These are phyloP conservation scores for Theileria annulata DNA, from an alignment of 169 alveolate genomes.

Conservation along the genomic window DNA sequence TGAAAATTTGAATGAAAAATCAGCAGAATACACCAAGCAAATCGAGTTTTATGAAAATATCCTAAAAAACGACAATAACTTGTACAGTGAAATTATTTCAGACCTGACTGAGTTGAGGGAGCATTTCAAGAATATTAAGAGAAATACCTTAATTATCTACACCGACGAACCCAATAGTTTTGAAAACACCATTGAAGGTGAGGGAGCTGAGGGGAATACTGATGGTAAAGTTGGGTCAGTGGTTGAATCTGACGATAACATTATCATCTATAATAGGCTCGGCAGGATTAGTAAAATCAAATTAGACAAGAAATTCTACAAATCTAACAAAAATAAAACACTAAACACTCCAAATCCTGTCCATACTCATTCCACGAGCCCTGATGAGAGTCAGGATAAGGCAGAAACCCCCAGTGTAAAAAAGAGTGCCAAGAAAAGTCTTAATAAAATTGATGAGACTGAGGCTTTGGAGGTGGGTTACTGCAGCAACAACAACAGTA, in stretches of 20 bases:
- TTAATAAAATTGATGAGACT: not conserved
- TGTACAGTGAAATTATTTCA: constrained; percentile 23
- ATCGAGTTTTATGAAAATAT: constrained; percentile 34
- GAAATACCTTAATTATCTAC: not conserved
- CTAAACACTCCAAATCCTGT: not conserved
- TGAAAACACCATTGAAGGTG: not conserved
- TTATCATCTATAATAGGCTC: not conserved
- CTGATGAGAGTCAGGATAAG: not conserved
- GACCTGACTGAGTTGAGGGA: constrained; percentile 41
- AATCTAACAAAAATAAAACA: constrained; percentile 27
- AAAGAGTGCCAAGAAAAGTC: not conserved
- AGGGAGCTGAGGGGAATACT: not conserved
- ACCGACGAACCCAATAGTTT: not conserved
- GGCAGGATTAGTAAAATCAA: constrained; percentile 20
- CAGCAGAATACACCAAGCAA: constrained; percentile 10
- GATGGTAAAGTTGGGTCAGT: not conserved
- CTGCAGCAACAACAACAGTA: constrained; percentile 1
- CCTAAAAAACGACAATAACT: constrained; percentile 23
- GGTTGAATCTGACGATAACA: not conserved
- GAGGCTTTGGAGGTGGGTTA: not conserved
- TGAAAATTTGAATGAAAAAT: constrained; percentile 35
- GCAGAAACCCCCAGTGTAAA: not conserved
- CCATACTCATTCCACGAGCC: not conserved
- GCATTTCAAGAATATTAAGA: not conserved
- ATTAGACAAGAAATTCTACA: constrained; percentile 52